These are phyloP conservation scores for Amanita pallidorosea DNA, from an alignment of 768 basidiomycete species.

Conservation along the genomic window DNA sequence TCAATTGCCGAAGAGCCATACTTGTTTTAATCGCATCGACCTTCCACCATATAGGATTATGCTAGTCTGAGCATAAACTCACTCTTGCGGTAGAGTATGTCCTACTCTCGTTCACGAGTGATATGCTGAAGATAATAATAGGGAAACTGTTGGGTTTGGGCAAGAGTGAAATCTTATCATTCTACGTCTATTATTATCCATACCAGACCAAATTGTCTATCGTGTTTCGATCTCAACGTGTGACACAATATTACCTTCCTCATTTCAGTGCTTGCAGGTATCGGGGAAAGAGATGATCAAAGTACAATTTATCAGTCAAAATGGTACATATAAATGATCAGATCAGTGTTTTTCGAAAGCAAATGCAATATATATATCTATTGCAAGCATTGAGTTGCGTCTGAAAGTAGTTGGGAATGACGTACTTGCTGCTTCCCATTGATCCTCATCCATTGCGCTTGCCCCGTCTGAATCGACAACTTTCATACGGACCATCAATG, in stretches of 20 bases:
- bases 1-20: constrained; percentile 92
- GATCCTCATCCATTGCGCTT: constrained; percentile 88
- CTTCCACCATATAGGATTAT: constrained; percentile 97
- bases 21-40: constrained; percentile 96
- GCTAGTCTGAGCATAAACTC: constrained; percentile 86
- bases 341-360: constrained; percentile 65
- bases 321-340: neutral
- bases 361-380: constrained; percentile 92
- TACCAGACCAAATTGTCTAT: constrained; percentile 8
- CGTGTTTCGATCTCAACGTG: neutral
- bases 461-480: constrained; percentile 81
- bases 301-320: neutral
- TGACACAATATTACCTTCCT: neutral
- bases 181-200: constrained; percentile 8
- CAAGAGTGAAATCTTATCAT: constrained; percentile 51
- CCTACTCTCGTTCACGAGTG: constrained; percentile 3
- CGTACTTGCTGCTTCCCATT: constrained; percentile 99
- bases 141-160: constrained; percentile 91
- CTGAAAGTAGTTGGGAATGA: constrained; percentile 12
- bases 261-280: neutral
- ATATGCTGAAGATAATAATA: constrained; percentile 17
- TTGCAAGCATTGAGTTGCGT: neutral
- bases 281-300: neutral
- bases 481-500: constrained; percentile 83
- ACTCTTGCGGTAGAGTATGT: constrained; percentile 90